These are phyloP conservation scores for Limonium bicolor DNA, from an alignment of 148 eudicot genomes.

Conservation along the genomic window DNA sequence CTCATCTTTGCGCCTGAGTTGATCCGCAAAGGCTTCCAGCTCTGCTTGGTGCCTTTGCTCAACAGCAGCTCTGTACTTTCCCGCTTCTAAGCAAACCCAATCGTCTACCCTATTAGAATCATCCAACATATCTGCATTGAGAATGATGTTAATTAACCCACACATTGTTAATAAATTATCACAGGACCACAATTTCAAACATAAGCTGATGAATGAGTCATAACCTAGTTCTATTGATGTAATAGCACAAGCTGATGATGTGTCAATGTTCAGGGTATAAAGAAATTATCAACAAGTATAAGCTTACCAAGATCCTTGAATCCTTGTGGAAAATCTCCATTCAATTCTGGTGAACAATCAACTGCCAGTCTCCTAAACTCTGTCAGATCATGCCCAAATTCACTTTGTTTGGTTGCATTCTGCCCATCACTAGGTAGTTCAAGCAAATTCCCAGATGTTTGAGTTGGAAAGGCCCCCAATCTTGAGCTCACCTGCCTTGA, in stretches of 20 bases:
- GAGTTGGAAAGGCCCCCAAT: constrained; percentile 15
- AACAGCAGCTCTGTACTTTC: constrained; percentile 25
- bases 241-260: no score
- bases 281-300: no score
- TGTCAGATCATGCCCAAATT: constrained; percentile 18
- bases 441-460: constrained; percentile 12
- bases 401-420: constrained; percentile 7
- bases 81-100: constrained; percentile 53
- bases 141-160: background rate
- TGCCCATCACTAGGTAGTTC: constrained; percentile 5
- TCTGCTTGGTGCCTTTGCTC: constrained; percentile 61
- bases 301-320: constrained; percentile 30
- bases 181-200: no score
- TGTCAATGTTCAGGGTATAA: no score
- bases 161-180: no score
- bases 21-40: constrained; percentile 60
- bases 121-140: constrained; percentile 18
- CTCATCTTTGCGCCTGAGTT: constrained; percentile 58
- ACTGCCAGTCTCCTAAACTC: constrained; percentile 24
- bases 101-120: constrained; percentile 35
- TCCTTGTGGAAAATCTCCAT: constrained; percentile 18
- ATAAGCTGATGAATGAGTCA: no score
- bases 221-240: no score
- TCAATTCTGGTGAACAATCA: constrained; percentile 12
- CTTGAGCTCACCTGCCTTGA: constrained; percentile 34